These are phyloP conservation scores for Ustilago xerochloae DNA, from an alignment of 1,284 basidiomycete genomes.

Conservation along the genomic window DNA sequence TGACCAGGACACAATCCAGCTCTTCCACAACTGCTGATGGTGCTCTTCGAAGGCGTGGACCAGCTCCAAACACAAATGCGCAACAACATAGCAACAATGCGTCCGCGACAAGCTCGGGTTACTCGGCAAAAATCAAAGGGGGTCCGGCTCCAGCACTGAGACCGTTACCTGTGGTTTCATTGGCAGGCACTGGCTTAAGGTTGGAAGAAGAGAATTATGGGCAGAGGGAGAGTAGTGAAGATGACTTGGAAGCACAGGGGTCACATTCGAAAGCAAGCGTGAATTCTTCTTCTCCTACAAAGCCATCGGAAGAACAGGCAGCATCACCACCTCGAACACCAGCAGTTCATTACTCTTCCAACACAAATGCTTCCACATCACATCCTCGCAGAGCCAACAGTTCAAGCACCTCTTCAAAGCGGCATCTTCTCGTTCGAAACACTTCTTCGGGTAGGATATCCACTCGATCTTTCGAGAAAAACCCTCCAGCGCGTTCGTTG, in stretches of 20 bases:
- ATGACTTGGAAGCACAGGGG: constrained; percentile 24
- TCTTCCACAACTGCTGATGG: constrained; percentile 9
- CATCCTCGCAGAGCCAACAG: constrained; percentile 10
- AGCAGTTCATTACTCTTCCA: constrained; percentile 1
- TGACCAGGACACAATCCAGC: constrained; percentile 20
- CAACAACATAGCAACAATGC: too few relatives aligned
- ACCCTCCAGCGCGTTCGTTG: constrained; percentile 24
- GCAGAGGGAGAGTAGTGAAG: neutral
- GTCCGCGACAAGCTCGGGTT: too few relatives aligned
- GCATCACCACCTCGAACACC: too few relatives aligned
- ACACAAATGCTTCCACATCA: neutral
- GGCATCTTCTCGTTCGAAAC: constrained; percentile 9
- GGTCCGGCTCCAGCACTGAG: constrained; percentile 7
- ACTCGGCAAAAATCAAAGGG: too few relatives aligned
- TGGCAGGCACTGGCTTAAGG: constrained; percentile 43
- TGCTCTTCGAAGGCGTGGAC: neutral
- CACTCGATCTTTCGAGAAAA: constrained; percentile 19
- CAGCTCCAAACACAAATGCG: constrained; percentile 6
- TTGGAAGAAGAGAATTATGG: constrained; percentile 17
- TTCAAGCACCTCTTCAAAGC: constrained; percentile 12
- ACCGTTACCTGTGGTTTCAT: constrained; percentile 27
- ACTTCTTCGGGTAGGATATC: constrained; percentile 16
- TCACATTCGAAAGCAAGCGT: neutral
- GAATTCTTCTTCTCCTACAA: neutral
- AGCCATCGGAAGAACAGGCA: too few relatives aligned